Percentiles rank a stretch among this genome's conserved stretches.
These are phyloP conservation scores for Hibiscus trionum DNA, from an alignment of 345 rosid genomes.

Conservation along the genomic window DNA sequence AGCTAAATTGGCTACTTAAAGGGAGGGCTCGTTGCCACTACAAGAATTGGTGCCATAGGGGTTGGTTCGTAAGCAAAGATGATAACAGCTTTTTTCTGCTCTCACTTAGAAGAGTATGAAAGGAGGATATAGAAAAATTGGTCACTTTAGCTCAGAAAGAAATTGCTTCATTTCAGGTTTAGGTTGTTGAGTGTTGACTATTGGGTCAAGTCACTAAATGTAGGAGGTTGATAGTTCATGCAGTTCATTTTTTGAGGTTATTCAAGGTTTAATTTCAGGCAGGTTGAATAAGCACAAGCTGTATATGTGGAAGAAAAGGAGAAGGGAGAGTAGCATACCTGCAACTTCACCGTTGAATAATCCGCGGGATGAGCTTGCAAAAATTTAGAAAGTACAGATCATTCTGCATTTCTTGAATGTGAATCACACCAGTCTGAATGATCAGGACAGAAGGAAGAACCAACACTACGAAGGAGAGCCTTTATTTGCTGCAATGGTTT, in stretches of 20 bases:
- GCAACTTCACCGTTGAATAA: conserved; percentile 71
- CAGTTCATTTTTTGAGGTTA: neutral
- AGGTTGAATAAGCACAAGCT: neutral
- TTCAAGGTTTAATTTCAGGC: neutral
- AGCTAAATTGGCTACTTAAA: neutral
- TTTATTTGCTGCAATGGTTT: conserved; percentile 66
- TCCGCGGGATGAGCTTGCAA: conserved; percentile 79
- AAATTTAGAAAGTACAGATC: conserved; percentile 72
- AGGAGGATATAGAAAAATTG: neutral
- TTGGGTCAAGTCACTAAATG: neutral
- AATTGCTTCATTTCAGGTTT: neutral
- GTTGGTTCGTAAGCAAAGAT: neutral
- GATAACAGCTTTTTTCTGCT: neutral
- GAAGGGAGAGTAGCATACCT: conserved; percentile 35
- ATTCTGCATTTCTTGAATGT: conserved; percentile 69
- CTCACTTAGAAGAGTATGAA: neutral
- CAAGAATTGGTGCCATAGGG: neutral
- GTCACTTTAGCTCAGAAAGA: neutral
- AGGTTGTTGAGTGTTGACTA: neutral
- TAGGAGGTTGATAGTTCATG: neutral
- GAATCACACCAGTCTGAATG: conserved; percentile 68
- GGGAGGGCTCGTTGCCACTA: neutral
- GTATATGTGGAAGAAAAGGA: neutral
- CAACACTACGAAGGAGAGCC: conserved; percentile 72
- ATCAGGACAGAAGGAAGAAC: conserved; percentile 68